A percentile compares a stretch with the other conserved stretches of the same genome.
phyloP scores from a whole-genome alignment of 495 filamentous ascomycete genomes.

The Parmelia sp. region DNA sequence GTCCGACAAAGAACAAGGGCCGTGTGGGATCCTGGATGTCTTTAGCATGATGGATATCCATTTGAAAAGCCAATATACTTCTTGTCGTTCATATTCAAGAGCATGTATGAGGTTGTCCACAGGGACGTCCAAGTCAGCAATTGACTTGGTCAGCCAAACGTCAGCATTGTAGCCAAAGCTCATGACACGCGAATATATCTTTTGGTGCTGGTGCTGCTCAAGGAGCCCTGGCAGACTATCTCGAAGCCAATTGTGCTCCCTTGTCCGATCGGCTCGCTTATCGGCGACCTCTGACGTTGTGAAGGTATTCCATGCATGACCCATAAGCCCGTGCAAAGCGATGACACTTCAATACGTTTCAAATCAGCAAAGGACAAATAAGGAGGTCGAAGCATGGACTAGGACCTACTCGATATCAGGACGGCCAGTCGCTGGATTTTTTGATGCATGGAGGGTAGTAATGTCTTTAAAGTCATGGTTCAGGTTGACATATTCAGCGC shows the following conservation, averaged over 20 bases:
- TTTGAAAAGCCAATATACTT: neutral
- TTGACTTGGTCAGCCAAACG: conserved; percentile 8
- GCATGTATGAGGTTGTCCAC: neutral
- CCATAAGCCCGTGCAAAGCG: conserved; percentile 5
- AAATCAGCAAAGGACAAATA: neutral
- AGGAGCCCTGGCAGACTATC: conserved; percentile 8
- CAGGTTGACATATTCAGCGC: neutral
- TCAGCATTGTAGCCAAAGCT: conserved; percentile 11
- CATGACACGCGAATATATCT: conserved; percentile 7
- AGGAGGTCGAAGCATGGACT: neutral
- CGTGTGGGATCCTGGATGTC: neutral
- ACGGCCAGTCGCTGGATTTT: neutral
- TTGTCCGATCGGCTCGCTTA: neutral
- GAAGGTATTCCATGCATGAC: conserved; percentile 12
- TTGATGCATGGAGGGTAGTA: conserved; percentile 2
- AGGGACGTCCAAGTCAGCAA: neutral
- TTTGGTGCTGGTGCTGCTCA: neutral
- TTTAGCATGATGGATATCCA: neutral
- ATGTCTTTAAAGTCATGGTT: neutral
- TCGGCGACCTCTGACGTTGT: neutral
- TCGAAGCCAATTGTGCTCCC: conserved; percentile 7
- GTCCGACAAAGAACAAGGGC: neutral
- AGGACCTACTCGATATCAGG: conserved; percentile 6
- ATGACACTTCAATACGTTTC: neutral
- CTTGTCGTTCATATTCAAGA: neutral